Conservation (phyloP, 1,284 basidiomycete genomes). For the Boletellus sp. region DNA sequence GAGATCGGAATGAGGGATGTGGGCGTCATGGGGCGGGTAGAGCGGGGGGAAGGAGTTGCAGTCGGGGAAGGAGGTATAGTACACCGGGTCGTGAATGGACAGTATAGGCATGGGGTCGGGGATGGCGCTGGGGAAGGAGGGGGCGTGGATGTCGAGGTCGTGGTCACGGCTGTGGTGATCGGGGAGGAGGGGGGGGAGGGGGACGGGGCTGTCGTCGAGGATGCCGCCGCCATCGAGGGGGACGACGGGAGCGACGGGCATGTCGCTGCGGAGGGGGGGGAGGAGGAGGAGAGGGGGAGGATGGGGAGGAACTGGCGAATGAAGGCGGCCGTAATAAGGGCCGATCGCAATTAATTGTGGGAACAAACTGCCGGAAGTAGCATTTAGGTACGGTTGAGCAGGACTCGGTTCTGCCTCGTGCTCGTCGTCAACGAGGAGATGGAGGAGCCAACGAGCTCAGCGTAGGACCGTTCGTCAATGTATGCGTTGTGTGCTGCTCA, state of each 20-base stretch:
- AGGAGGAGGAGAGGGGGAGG: conserved; percentile 7
- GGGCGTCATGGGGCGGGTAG: conserved; percentile 30
- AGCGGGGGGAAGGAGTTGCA: conserved; percentile 20
- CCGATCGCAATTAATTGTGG: conserved; percentile 27
- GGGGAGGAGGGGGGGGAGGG: conserved; percentile 18
- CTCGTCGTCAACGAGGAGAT: conserved; percentile 28
- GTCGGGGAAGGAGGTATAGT: conserved; percentile 34
- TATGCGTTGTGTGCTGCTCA: conserved; percentile 16
- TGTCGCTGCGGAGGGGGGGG: conserved; percentile 10
- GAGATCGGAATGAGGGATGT: conserved; percentile 26
- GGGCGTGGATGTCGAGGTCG: conserved; percentile 32
- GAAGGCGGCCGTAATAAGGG: conserved; percentile 30
- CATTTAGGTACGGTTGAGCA: not conserved
- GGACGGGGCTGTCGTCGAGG: conserved; percentile 10
- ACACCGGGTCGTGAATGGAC: conserved; percentile 33
- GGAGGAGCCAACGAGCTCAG: conserved; percentile 21
- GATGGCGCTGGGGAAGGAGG: conserved; percentile 19
- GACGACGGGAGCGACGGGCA: conserved; percentile 17
- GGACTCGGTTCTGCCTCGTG: conserved; percentile 20
- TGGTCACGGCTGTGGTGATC: conserved; percentile 26
- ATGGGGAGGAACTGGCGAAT: conserved; percentile 19
- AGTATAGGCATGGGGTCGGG: conserved; percentile 31
- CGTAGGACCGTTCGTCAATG: conserved; percentile 18
- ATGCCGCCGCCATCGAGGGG: conserved; percentile 20
- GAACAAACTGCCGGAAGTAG: conserved; percentile 21